Evolutionary conservation across 768 basidiomycete genomes (phyloP).

Genomic region (Leccinum uliginosum): DNA sequence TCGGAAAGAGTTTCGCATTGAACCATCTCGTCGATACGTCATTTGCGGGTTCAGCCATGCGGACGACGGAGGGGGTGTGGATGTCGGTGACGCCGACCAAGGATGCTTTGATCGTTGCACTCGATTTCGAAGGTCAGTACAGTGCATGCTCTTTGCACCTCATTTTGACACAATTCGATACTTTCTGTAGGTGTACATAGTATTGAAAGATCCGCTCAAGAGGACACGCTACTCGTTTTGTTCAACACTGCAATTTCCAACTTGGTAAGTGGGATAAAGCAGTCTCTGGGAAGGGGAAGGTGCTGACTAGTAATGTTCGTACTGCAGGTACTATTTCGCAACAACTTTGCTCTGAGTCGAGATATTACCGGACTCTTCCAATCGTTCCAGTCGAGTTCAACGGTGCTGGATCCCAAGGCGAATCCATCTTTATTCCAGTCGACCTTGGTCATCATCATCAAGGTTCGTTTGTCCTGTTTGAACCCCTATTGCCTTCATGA

Average conservation of each 20-base stretch:
- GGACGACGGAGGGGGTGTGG: conserved; percentile 67
- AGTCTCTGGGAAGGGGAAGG: too few species aligned
- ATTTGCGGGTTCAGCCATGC: conserved; percentile 62
- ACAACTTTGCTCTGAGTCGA: conserved; percentile 59
- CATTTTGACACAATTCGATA: background rate
- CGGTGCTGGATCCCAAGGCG: conserved; percentile 51
- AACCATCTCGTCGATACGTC: conserved; percentile 63
- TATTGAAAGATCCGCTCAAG: conserved; percentile 60
- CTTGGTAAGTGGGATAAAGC: conserved; percentile 42
- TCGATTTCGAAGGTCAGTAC: conserved; percentile 57
- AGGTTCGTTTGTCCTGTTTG: conserved; percentile 30
- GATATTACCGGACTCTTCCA: conserved; percentile 60
- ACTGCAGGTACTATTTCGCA: conserved; percentile 55
- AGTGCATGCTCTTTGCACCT: background rate
- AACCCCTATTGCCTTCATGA: background rate
- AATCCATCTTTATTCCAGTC: conserved; percentile 60
- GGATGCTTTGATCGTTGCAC: conserved; percentile 49
- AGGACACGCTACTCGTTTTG: conserved; percentile 57
- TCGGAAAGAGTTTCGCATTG: conserved; percentile 56
- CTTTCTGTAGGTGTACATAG: conserved; percentile 47
- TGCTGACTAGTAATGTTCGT: background rate
- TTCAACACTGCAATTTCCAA: conserved; percentile 67
- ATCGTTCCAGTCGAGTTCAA: conserved; percentile 57
- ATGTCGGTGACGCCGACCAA: conserved; percentile 62
- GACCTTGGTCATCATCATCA: conserved; percentile 58